Evolutionary conservation across 2,329 filamentous ascomycete species (phyloP).

Genomic region (Hypoxylon sp.): DNA sequence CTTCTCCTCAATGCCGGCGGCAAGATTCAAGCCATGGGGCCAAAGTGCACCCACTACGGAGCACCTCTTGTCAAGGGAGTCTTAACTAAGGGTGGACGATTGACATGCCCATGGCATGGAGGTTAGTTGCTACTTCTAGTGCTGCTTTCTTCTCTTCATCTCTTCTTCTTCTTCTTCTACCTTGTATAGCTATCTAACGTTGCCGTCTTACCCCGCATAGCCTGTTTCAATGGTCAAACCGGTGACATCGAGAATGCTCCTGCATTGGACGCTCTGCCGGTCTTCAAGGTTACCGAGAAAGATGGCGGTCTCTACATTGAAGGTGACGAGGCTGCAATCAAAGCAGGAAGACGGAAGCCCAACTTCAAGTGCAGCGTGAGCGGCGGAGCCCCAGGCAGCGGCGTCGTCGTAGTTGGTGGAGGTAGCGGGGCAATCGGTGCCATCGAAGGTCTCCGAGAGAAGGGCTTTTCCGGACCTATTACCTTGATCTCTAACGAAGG

Average conservation of each 20-base stretch:
- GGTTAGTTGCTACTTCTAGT: conserved; percentile 60
- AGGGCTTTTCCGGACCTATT: conserved; percentile 80
- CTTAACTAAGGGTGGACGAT: conserved; percentile 77
- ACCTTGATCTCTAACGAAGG: conserved; percentile 86
- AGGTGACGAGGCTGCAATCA: conserved; percentile 80
- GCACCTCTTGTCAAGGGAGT: conserved; percentile 89
- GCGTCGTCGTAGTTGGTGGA: conserved; percentile 86
- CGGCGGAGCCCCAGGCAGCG: conserved; percentile 60
- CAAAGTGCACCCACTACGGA: conserved; percentile 91
- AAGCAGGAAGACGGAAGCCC: conserved; percentile 75
- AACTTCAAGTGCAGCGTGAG: conserved; percentile 73
- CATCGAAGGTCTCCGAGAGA: conserved; percentile 81
- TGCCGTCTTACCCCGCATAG: conserved; percentile 52
- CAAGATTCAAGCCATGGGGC: conserved; percentile 78
- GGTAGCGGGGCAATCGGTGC: conserved; percentile 85
- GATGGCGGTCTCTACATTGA: conserved; percentile 85
- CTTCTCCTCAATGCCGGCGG: conserved; percentile 81
- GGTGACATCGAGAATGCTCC: conserved; percentile 97
- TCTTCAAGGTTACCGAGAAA: conserved; percentile 82
- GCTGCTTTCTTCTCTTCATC: not conserved
- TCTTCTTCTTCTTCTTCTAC: not conserved
- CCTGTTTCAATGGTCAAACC: conserved; percentile 88
- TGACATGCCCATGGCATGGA: conserved; percentile 97
- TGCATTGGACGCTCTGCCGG: conserved; percentile 83
- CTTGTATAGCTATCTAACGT: conserved; percentile 4